Conservation (phyloP, 768 basidiomycete species). For the Suillus spraguei region DNA sequence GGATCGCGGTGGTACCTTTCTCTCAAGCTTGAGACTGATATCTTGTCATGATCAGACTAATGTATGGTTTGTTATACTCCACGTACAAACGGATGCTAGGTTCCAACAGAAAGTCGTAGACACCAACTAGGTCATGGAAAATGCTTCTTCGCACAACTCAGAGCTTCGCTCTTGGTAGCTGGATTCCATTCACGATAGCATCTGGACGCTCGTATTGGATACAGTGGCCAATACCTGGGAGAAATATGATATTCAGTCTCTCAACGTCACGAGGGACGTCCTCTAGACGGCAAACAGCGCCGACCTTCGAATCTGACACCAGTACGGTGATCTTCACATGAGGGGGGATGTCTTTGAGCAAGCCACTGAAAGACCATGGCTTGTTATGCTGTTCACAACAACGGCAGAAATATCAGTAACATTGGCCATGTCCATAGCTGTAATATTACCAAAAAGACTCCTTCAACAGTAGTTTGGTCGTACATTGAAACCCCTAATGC, state of each 20-base stretch:
- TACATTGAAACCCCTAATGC: conserved; percentile 11
- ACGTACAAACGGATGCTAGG: not conserved
- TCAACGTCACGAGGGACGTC: conserved; percentile 15
- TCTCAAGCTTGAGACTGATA: not conserved
- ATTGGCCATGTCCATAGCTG: not conserved
- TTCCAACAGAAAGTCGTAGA: not conserved
- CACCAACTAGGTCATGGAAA: not conserved
- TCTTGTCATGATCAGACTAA: not conserved
- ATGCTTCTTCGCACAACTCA: not conserved
- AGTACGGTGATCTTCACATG: conserved; percentile 22
- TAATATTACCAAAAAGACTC: not conserved
- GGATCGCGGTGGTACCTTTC: too few relatives aligned
- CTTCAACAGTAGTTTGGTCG: conserved; percentile 1
- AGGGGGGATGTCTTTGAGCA: conserved; percentile 3
- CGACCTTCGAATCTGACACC: conserved; percentile 21
- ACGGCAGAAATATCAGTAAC: not conserved
- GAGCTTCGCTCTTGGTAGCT: not conserved
- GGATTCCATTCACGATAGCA: conserved; percentile 18
- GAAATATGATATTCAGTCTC: not conserved
- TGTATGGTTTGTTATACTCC: not conserved
- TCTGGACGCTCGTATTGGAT: conserved; percentile 29
- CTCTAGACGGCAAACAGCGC: conserved; percentile 5
- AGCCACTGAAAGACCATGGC: conserved; percentile 23
- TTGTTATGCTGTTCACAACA: conserved; percentile 14
- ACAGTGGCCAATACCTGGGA: conserved; percentile 25